These are phyloP conservation scores for Solanum chilense DNA, from an alignment of 257 asterid genomes.

Conservation along the genomic window DNA sequence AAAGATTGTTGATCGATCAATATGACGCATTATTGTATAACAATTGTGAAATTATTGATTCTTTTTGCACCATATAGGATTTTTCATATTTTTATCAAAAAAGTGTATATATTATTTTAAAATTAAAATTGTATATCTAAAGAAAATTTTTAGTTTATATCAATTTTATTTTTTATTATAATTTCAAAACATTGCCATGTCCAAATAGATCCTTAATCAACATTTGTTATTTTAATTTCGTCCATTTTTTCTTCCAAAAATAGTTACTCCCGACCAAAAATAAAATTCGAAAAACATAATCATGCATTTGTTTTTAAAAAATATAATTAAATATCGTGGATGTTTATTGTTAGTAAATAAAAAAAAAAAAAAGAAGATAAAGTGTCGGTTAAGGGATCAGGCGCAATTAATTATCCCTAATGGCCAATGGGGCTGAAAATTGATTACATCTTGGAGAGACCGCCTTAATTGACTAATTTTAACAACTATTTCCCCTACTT, in stretches of 20 bases:
- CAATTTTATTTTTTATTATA: background rate
- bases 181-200: background rate
- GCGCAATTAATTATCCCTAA: background rate
- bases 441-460: constrained; percentile 4
- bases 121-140: background rate
- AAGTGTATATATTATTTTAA: background rate
- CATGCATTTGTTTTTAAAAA: rapidly evolving
- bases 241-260: background rate
- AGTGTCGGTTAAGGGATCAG: background rate
- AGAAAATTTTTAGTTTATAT: background rate
- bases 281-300: background rate
- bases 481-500: background rate
- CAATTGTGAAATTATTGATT: background rate
- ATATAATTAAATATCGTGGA: background rate
- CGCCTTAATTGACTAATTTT: constrained; percentile 26
- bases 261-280: background rate
- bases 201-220: background rate
- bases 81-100: background rate
- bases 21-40: background rate
- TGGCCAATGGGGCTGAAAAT: background rate
- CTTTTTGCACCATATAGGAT: background rate
- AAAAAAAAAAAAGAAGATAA: no score
- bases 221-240: background rate
- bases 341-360: background rate
- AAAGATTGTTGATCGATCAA: background rate